Base-by-base conservation (phyloP, 2,329 filamentous ascomycete species). In the Canariomyces notabilis region DNA sequence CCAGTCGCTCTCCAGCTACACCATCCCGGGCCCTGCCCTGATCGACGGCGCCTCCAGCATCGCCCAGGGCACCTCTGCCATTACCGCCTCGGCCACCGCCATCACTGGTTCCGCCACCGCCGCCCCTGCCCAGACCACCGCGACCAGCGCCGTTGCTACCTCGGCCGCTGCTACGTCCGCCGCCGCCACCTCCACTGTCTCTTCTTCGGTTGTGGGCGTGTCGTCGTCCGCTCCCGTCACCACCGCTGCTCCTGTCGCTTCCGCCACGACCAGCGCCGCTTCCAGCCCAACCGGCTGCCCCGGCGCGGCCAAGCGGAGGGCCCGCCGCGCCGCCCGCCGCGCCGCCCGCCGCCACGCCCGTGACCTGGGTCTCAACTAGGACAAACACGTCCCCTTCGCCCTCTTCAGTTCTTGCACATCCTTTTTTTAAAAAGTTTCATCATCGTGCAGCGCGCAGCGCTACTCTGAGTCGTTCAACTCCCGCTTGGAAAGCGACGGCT, bases 21-120 rank as follows among this genome's bases (percentile, higher is more conserved):
- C 44, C 32, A 54, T 60, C 42, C 59, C 58, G 23, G 58, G 58
- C 33, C 59, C 59, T 14, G 48, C 54, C n/a, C 52, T 59, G n/a
- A 54, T 52, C 46, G 45, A 44, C 33, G 49, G 50, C 21, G 49
- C 48, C 20, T 46, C 36, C 6, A 46, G 37, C 26, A 32, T 34
- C 20, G 52, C 55, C 20, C 19, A 26, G 40, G 26, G 38, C 42
- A 26, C 45, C 0, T 54, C 55, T 15, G 46, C 46, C 38, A 47
- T 54, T 44, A 48, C 49, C 26, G 37, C 50, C 26, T 52, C 58
- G 1, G 50, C 51, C 34, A 49, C 46, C 20, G 54, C 57, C 19
- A 6, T 49, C n/a, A 55, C 57, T n/a, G 52, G 55, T 31, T 37
- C 44, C 16, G 53, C 50, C 15, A 35, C 29, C n/a, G 44, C 42